A percentile compares a stretch with the other conserved stretches of the same genome.
phyloP scores from a whole-genome alignment of 2,329 filamentous ascomycete species.

The Aspergillus fischeri region DNA sequence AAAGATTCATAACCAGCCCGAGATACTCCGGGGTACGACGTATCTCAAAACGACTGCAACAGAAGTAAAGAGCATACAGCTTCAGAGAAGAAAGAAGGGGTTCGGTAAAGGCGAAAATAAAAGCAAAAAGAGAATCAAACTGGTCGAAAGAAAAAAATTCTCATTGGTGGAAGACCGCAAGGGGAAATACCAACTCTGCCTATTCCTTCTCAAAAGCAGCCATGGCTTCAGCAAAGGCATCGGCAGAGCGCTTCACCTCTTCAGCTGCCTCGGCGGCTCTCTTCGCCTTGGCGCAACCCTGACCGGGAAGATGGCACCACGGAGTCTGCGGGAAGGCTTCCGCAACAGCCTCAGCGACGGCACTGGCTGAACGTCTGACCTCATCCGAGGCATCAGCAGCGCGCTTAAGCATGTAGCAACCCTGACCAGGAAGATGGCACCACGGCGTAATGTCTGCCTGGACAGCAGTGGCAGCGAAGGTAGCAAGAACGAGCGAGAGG shows the following conservation, averaged over 20 bases:
- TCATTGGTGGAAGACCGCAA: background rate
- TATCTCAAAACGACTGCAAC: background rate
- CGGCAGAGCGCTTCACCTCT: conserved; percentile 36
- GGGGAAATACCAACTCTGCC: conserved; percentile 14
- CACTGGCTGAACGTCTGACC: conserved; percentile 30
- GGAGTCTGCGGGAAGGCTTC: conserved; percentile 19
- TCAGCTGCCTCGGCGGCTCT: conserved; percentile 65
- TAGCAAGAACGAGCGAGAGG: conserved; percentile 38
- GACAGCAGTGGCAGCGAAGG: conserved; percentile 38
- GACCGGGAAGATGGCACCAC: conserved; percentile 32
- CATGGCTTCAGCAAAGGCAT: conserved; percentile 31
- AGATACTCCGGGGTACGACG: background rate
- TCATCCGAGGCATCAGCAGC: conserved; percentile 22
- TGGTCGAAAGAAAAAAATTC: background rate
- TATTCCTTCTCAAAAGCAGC: conserved; percentile 27
- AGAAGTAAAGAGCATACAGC: background rate
- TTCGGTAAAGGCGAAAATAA: background rate
- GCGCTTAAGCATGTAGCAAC: conserved; percentile 27
- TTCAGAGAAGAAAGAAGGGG: background rate
- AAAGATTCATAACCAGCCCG: background rate
- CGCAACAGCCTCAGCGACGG: conserved; percentile 29
- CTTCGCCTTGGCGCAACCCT: conserved; percentile 54
- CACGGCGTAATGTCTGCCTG: conserved; percentile 28
- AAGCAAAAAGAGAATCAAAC: background rate
- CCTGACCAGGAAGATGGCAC: conserved; percentile 28